Conservation (phyloP, 2,329 filamentous ascomycete genomes). For the Hawksworthiomyces lignivorus region DNA sequence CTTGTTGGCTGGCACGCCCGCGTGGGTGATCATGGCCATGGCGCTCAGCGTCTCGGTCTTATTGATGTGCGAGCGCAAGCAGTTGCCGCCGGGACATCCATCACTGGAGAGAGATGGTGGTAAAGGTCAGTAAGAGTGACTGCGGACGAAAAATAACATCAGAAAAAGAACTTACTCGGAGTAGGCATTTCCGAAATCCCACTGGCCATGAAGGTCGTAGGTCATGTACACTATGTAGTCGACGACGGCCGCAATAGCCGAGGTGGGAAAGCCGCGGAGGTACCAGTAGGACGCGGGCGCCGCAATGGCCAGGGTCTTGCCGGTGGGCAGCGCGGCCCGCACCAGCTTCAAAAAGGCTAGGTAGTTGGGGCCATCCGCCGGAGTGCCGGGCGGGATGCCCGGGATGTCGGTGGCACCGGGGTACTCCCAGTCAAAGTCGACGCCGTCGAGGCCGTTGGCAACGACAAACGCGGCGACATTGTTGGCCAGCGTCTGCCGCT, state of each 20-base stretch:
- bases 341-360: slow-evolving; percentile 21
- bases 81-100: slow-evolving; percentile 22
- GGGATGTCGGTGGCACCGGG: slow-evolving; percentile 12
- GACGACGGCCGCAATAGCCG: slow-evolving; percentile 18
- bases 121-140: background rate
- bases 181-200: slow-evolving; percentile 23
- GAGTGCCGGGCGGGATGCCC: slow-evolving; percentile 22
- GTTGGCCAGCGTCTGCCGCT: slow-evolving; percentile 1
- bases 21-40: slow-evolving; percentile 30
- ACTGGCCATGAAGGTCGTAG: slow-evolving; percentile 30
- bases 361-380: slow-evolving; percentile 25
- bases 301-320: slow-evolving; percentile 20
- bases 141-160: too few species aligned
- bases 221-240: slow-evolving; percentile 27
- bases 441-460: slow-evolving; percentile 7
- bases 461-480: slow-evolving; percentile 6
- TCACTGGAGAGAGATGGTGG: slow-evolving; percentile 12
- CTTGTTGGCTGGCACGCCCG: slow-evolving; percentile 20
- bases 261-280: slow-evolving; percentile 21
- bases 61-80: slow-evolving; percentile 27
- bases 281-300: slow-evolving; percentile 25
- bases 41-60: slow-evolving; percentile 24
- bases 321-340: slow-evolving; percentile 12
- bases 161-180: background rate
- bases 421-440: slow-evolving; percentile 13